Base-by-base conservation (phyloP, 768 basidiomycete species). In the Russula sp. region DNA sequence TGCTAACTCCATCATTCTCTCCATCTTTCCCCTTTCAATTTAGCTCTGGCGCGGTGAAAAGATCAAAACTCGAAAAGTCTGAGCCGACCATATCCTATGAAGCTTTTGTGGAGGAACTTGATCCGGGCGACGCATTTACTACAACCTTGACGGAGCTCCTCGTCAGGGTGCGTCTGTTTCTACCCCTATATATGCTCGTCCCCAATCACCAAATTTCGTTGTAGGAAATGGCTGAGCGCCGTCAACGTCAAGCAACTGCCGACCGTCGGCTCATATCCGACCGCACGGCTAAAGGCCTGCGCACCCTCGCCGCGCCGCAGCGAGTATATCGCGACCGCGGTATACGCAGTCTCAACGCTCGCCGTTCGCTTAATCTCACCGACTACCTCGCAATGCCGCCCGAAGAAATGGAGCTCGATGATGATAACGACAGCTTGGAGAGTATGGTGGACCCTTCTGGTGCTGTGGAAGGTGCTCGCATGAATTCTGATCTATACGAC, bases 41-140 rank as follows among this genome's bases (percentile, higher is more conserved):
- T 68, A 91, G 89, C 70, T 82, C 83, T 67, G 88, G 90, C 58
- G 84, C 89, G 55, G 84, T 91, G 66, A 84, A 83, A 68, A 80
- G 90, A 59, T 77, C 84, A 32, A 80, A 80, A 63, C 78, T 88
- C 32, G 89, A 91, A 71, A 83, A 84, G 51, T 70, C 70, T 39
- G 86, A 87, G 69, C 80, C 86, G 3, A 74, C 75, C 45, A 89
- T 91, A 65, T 84, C 78, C 58, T 91, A 88, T 70, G 86, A 91
- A 72, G 74, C 80, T 34, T 91, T 92, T 66, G 86, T 91, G 20
- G 82, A 86, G 67, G 87, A 89, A 34, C 76, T 92, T 54, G 89
- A 91, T 70, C 80, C 80, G 27, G 89, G 89, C 16, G 90, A 92
- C 71, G 85, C 88, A 0, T 91, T 92, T 73, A 91, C 89, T 0